These are phyloP conservation scores for Arthroderma sp. DNA, from an alignment of 2,329 filamentous ascomycete species.

Conservation along the genomic window DNA sequence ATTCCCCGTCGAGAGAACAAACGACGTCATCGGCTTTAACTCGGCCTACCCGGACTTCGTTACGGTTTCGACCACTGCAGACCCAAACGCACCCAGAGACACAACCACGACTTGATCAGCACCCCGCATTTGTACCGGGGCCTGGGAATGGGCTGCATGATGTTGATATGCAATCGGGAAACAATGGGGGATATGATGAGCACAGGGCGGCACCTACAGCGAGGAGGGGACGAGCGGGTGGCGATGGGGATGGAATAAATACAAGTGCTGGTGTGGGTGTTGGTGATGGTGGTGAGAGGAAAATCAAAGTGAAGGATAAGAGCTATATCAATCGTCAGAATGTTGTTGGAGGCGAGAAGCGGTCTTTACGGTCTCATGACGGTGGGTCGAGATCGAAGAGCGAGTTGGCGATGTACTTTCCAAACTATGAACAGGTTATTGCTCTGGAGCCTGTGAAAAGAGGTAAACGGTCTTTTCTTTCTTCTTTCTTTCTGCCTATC, in stretches of 20 bases:
- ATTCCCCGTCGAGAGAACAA: too few relatives aligned
- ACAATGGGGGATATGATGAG: background rate
- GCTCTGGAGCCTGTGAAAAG: constrained; percentile 68
- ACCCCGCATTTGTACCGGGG: background rate
- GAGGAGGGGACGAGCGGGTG: background rate
- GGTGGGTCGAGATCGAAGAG: constrained; percentile 73
- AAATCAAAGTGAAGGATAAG: background rate
- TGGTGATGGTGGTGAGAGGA: background rate
- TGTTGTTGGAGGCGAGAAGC: constrained; percentile 36
- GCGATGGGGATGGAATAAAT: background rate
- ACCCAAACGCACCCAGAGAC: background rate
- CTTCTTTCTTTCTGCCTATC: background rate
- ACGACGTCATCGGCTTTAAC: background rate
- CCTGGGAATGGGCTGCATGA: background rate
- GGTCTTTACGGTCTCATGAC: constrained; percentile 77
- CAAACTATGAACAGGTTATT: constrained; percentile 88
- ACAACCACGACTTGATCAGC: background rate
- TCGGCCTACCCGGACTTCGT: background rate
- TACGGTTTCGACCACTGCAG: background rate
- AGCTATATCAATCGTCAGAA: background rate
- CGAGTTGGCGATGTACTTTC: constrained; percentile 80
- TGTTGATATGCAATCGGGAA: background rate
- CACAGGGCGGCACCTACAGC: background rate
- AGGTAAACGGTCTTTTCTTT: constrained; percentile 37
- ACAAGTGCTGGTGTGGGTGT: background rate